phyloP scores from a whole-genome alignment of 225 moss, liverwort and hornwort genomes.

The Physcomitrium patens region DNA sequence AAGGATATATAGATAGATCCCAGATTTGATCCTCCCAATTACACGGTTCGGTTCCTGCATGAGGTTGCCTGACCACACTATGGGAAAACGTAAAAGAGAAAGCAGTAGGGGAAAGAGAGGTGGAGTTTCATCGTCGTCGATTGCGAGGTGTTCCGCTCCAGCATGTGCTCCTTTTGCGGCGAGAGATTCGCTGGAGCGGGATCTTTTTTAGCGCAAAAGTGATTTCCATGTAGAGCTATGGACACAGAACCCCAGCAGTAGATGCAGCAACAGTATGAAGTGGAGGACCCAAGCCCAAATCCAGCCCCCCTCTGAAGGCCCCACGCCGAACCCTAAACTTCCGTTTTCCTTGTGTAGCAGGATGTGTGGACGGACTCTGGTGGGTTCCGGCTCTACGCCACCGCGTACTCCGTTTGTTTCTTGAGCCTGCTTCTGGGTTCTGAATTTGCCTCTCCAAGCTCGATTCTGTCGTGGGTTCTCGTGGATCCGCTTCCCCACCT shows the following conservation, averaged over 20 bases:
- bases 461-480: neutral
- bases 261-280: neutral
- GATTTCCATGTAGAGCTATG: neutral
- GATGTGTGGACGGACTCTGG: neutral
- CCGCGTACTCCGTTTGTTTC: slow-evolving; percentile 8
- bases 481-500: neutral
- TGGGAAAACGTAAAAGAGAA: too few relatives aligned
- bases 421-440: neutral
- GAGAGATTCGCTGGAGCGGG: neutral
- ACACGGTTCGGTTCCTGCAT: too few relatives aligned
- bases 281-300: too few relatives aligned
- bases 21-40: too few relatives aligned
- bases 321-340: neutral
- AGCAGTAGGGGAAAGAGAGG: too few relatives aligned
- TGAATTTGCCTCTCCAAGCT: neutral
- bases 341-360: neutral
- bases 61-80: too few relatives aligned
- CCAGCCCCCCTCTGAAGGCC: too few relatives aligned
- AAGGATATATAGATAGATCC: too few relatives aligned
- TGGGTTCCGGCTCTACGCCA: neutral
- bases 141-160: neutral
- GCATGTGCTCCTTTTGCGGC: neutral
- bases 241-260: neutral
- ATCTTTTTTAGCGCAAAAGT: neutral
- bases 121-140: too few relatives aligned